phyloP scores from a whole-genome alignment of 1,139 yeast species.

The Zhuliangozyma blackwelliae region DNA sequence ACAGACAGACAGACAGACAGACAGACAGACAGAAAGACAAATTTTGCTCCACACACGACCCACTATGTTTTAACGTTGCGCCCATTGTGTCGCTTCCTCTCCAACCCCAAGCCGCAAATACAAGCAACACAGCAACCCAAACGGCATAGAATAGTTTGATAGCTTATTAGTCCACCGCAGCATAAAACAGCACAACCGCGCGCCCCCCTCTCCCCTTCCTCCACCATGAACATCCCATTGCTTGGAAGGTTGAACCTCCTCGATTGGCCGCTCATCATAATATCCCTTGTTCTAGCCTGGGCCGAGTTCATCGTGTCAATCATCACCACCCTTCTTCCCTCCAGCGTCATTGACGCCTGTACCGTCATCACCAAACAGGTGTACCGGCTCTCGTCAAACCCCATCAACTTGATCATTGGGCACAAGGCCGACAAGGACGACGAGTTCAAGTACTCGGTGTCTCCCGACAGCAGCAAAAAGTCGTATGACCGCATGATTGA shows the following conservation, averaged over 20 bases:
- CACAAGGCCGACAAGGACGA: conserved; percentile 9
- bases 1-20: too few relatives aligned
- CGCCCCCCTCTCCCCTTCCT: too few relatives aligned
- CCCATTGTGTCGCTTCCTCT: too few relatives aligned
- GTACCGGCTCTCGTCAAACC: conserved; percentile 27
- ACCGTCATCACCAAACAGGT: conserved; percentile 25
- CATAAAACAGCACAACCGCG: too few relatives aligned
- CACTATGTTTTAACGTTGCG: too few relatives aligned
- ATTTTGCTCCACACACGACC: too few relatives aligned
- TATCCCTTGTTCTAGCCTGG: conserved; percentile 40
- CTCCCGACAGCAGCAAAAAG: conserved; percentile 14
- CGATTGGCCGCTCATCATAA: conserved; percentile 36
- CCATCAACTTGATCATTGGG: conserved; percentile 22
- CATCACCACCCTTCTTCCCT: conserved; percentile 33
- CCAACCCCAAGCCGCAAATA: too few relatives aligned
- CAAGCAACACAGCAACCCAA: too few relatives aligned
- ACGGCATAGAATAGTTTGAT: too few relatives aligned
- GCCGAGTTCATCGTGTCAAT: conserved; percentile 31
- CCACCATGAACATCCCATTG: conserved; percentile 33
- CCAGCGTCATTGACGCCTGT: conserved; percentile 23
- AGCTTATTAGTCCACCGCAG: too few relatives aligned
- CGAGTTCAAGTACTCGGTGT: conserved; percentile 9
- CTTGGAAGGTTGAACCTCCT: conserved; percentile 29
- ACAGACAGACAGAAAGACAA: too few relatives aligned
- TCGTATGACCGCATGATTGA: conserved; percentile 28